These are phyloP conservation scores for Xylaria curta DNA, from an alignment of 495 filamentous ascomycete genomes.

Conservation along the genomic window DNA sequence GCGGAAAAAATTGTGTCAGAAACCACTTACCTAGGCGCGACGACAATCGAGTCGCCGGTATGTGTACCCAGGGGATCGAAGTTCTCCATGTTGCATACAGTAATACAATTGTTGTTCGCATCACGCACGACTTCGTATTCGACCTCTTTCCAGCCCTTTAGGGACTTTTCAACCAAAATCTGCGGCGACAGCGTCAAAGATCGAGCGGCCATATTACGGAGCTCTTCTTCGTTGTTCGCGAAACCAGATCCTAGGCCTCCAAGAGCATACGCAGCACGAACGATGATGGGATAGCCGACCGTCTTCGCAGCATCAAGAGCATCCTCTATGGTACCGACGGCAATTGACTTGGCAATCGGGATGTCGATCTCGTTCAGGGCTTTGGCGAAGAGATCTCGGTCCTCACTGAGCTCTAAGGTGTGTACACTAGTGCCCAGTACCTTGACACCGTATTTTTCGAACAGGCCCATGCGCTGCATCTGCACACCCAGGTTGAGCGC, in stretches of 20 bases:
- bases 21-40: constrained; percentile 65
- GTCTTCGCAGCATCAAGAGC: constrained; percentile 83
- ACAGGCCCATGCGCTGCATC: constrained; percentile 95
- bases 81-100: constrained; percentile 99
- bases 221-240: constrained; percentile 89
- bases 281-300: constrained; percentile 96
- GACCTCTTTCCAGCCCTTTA: constrained; percentile 99
- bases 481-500: constrained; percentile 94
- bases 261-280: constrained; percentile 93
- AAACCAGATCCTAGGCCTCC: constrained; percentile 98
- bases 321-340: constrained; percentile 87
- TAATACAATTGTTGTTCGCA: constrained; percentile 95
- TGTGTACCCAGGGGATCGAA: constrained; percentile 97
- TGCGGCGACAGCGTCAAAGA: constrained; percentile 96
- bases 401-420: constrained; percentile 93
- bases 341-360: constrained; percentile 93
- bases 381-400: constrained; percentile 93
- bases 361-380: constrained; percentile 90
- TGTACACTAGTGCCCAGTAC: constrained; percentile 94
- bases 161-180: constrained; percentile 98
- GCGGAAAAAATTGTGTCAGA: not conserved
- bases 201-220: constrained; percentile 87
- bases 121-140: constrained; percentile 98
- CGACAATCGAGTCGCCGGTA: constrained; percentile 96
- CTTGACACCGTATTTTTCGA: constrained; percentile 91